These are phyloP conservation scores for Candida sithepensis DNA, from an alignment of 805 yeast genomes.

Conservation along the genomic window DNA sequence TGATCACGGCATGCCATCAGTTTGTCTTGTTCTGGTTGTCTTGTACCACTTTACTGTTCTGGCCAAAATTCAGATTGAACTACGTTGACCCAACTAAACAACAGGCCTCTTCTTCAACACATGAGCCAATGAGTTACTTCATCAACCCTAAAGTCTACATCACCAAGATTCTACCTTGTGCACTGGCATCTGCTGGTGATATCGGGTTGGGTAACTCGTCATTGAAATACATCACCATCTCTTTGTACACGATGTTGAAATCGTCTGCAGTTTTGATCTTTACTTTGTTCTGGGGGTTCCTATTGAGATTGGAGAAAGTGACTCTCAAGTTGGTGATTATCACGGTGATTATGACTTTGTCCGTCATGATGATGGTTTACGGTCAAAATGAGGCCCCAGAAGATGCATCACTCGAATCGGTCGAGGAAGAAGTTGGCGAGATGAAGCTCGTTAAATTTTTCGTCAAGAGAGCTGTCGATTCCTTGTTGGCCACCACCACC, in stretches of 20 bases:
- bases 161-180: constrained; percentile 68
- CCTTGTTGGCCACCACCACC: neutral
- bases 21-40: constrained; percentile 55
- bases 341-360: constrained; percentile 71
- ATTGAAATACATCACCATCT: constrained; percentile 66
- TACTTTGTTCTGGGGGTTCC: constrained; percentile 77
- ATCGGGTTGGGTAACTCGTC: constrained; percentile 86
- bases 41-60: constrained; percentile 36
- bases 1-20: constrained; percentile 82
- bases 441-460: constrained; percentile 14
- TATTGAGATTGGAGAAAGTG: constrained; percentile 70
- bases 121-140: constrained; percentile 15
- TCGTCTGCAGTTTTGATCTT: constrained; percentile 74
- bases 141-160: constrained; percentile 38
- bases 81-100: constrained; percentile 16
- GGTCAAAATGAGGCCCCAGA: constrained; percentile 22
- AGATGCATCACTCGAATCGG: constrained; percentile 2
- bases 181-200: constrained; percentile 84
- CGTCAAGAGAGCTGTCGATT: constrained; percentile 16
- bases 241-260: constrained; percentile 85
- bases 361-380: constrained; percentile 82
- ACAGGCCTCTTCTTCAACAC: neutral
- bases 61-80: constrained; percentile 45
- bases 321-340: constrained; percentile 61
- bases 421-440: constrained; percentile 12